Percentiles rank a stretch among this genome's conserved stretches.
Evolutionary conservation across 768 basidiomycete genomes (phyloP).

Genomic region (Xerocomellus intermedius): DNA sequence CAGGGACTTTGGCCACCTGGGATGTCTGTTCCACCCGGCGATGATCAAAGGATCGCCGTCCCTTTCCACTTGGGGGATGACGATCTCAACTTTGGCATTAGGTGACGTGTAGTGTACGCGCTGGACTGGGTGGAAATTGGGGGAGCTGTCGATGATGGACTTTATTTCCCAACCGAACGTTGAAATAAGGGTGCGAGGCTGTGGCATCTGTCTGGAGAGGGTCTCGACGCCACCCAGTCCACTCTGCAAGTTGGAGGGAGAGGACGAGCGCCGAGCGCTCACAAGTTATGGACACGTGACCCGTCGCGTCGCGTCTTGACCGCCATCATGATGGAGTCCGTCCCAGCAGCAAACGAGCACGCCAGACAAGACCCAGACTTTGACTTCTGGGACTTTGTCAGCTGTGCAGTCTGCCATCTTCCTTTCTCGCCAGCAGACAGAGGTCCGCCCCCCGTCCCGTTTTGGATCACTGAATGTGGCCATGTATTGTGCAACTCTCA

Average conservation of each 20-base stretch:
- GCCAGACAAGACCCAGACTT: conserved; percentile 30
- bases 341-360: conserved; percentile 9
- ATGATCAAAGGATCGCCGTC: conserved; percentile 64
- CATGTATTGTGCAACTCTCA: conserved; percentile 85
- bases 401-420: conserved; percentile 67
- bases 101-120: conserved; percentile 35
- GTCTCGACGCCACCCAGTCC: too few relatives aligned
- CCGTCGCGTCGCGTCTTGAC: conserved; percentile 14
- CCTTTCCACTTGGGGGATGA: conserved; percentile 46
- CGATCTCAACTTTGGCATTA: conserved; percentile 26
- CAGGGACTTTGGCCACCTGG: conserved; percentile 51
- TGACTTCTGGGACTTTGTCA: conserved; percentile 81
- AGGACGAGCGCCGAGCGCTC: too few relatives aligned
- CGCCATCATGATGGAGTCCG: conserved; percentile 10
- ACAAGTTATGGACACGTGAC: conserved; percentile 17
- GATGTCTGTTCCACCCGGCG: conserved; percentile 53
- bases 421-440: conserved; percentile 54
- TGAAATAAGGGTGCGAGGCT: conserved; percentile 28
- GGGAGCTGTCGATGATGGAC: conserved; percentile 35
- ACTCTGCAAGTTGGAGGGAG: too few relatives aligned
- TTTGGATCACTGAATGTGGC: conserved; percentile 88
- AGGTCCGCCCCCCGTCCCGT: conserved; percentile 60
- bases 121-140: conserved; percentile 43
- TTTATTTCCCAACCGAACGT: conserved; percentile 54
- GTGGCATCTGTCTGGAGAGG: neutral